Base-by-base conservation (phyloP, 169 alveolate genomes). In the Babesia sp. region DNA sequence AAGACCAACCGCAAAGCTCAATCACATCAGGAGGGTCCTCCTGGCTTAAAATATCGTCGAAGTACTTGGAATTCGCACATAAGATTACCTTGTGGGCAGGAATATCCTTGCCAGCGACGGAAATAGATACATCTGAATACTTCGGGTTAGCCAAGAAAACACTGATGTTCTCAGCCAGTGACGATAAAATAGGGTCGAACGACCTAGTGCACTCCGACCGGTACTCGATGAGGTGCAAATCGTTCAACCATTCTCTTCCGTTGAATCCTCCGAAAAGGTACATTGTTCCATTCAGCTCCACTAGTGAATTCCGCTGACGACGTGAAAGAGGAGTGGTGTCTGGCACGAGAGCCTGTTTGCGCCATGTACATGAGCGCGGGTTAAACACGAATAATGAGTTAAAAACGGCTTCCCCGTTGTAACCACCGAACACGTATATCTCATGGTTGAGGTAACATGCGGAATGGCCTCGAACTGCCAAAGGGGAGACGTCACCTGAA, bases 261-360 rank as follows among this genome's bases (percentile, higher is more conserved):
- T 87, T 82, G 53, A 53, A 87, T 2, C 93, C 93, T 14, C 93
- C 93, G 39, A 87, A 87, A 12, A 87, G 69, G 56, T 87, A 87
- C 59, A 87, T 16, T 7, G 45, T 50, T 42, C 50, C 80, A n/a
- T 69, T 46, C 42, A 71, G 31, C 12, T 37, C 48, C 16, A 64
- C 76, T 81, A 81, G 51, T 14, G 75, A 37, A 29, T 39, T 20
- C 44, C 85, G 63, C 61, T 81, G 89, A n/a, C 89, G 66, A 22
- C 75, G 58, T 24, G 58, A 53, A 12, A 81, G 29, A 18, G 71
- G 61, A 14, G 53, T 70, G 12, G 22, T 39, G 53, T 68, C 75
- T 44, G 73, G 70, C 16, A 76, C 56, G 16, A 71, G 46, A 54
- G 71, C 41, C 68, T 54, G 79, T 9, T 57, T 42, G 22, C 79